Evolutionary conservation across 768 basidiomycete species (phyloP).

Genomic region (Floccularia luteovirens): DNA sequence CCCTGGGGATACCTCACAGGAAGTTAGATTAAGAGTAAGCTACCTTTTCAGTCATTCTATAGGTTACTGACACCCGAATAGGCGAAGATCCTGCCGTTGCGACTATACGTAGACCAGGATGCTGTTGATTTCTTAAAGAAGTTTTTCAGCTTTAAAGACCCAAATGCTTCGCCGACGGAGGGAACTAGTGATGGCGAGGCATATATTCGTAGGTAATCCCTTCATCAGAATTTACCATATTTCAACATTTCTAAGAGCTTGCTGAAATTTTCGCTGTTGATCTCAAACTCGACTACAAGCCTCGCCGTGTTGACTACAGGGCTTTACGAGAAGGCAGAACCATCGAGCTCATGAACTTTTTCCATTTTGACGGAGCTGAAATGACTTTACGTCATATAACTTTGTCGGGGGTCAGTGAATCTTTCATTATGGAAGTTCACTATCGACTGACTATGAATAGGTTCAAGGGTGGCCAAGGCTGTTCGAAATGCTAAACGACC

Average conservation of each 20-base stretch:
- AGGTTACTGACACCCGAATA: constrained; percentile 20
- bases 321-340: constrained; percentile 87
- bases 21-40: constrained; percentile 68
- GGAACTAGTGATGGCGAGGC: constrained; percentile 36
- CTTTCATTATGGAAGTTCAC: constrained; percentile 2
- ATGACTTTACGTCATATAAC: constrained; percentile 96
- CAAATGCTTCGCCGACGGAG: constrained; percentile 28
- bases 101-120: constrained; percentile 96
- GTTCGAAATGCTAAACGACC: constrained; percentile 88
- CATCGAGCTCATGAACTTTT: constrained; percentile 99
- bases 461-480: constrained; percentile 89
- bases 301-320: constrained; percentile 90
- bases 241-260: constrained; percentile 49
- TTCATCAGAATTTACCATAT: not conserved
- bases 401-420: constrained; percentile 70
- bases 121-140: constrained; percentile 97
- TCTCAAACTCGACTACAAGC: constrained; percentile 96
- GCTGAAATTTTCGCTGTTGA: constrained; percentile 95
- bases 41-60: not conserved
- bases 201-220: constrained; percentile 21
- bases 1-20: constrained; percentile 58
- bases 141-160: constrained; percentile 85
- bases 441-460: constrained; percentile 30
- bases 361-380: constrained; percentile 98
- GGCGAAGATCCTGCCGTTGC: constrained; percentile 86